These are phyloP conservation scores for Clathrospora elynae DNA, from an alignment of 2,329 filamentous ascomycete species.

Conservation along the genomic window DNA sequence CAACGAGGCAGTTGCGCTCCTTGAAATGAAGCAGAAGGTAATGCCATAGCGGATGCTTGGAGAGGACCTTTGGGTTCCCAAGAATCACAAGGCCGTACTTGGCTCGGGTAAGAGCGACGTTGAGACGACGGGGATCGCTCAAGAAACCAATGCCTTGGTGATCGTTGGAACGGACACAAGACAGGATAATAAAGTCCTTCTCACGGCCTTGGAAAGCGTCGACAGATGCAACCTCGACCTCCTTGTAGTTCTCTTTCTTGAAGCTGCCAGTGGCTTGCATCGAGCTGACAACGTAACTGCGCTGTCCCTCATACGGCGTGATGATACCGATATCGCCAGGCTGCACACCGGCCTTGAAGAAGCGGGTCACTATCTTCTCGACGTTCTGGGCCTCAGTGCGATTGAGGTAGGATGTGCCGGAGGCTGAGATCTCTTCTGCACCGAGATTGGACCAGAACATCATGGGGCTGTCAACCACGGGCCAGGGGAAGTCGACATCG, in stretches of 20 bases:
- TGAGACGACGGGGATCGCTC: slow-evolving; percentile 94
- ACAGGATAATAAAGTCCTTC: slow-evolving; percentile 98
- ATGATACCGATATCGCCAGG: slow-evolving; percentile 95
- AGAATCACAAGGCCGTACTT: slow-evolving; percentile 97
- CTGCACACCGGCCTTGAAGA: slow-evolving; percentile 98
- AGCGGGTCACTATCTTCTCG: slow-evolving; percentile 96
- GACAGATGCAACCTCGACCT: slow-evolving; percentile 96
- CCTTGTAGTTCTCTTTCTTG: slow-evolving; percentile 98
- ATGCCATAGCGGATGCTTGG: slow-evolving; percentile 98
- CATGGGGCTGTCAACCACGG: slow-evolving; percentile 91
- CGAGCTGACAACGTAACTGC: slow-evolving; percentile 97
- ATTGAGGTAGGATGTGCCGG: slow-evolving; percentile 96
- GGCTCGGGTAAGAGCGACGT: slow-evolving; percentile 93
- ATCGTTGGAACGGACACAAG: slow-evolving; percentile 97
- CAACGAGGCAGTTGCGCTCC: slow-evolving; percentile 92
- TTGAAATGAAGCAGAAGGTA: slow-evolving; percentile 95
- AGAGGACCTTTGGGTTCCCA: slow-evolving; percentile 95
- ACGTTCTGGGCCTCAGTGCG: slow-evolving; percentile 96
- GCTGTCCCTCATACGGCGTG: slow-evolving; percentile 96
- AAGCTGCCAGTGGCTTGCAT: slow-evolving; percentile 98
- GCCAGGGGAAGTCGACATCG: slow-evolving; percentile 98
- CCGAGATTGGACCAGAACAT: slow-evolving; percentile 99
- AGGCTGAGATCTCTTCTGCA: slow-evolving; percentile 97
- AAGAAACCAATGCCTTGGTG: slow-evolving; percentile 99
- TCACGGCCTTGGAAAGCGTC: slow-evolving; percentile 99